Base-by-base conservation (phyloP, 257 asterid species). In the Lantana camara region DNA sequence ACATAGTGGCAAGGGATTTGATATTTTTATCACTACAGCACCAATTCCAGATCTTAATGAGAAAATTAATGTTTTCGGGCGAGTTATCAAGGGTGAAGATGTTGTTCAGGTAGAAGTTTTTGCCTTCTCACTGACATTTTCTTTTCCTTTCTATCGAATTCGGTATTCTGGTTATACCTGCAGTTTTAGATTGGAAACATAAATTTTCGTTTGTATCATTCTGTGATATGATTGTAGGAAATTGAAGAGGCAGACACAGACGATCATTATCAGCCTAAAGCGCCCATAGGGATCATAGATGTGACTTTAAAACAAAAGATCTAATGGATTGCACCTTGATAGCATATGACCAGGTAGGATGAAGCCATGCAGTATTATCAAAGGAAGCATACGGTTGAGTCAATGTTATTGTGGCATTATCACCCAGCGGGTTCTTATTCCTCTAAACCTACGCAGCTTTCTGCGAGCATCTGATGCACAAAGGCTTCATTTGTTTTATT, bases 221-320 rank as follows among this genome's bases (percentile, higher is more conserved):
- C 34, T 60, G 4, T 62, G 54, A 59, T 57, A 45, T 68, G 59
- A 11, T 72, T 71, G 57, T 79, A 90, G 99, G 99, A 93, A 82
- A 90, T 93, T 62, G 99, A 93, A 77, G 99, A 93, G 77, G 96
- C 69, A 14, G 97, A 93, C 77, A 93, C 99, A 0, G 99, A 93
- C 32, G 95, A 93, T 64, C 97, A 90, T 73, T 93, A 89, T 79
- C 86, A 74, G 67, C 99, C 99, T 54, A 93, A 90, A 83, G 66
- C 88, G 11, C 90, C 83, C 12, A 88, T 93, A 57, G 77, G 73
- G 68, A 93, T 93, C 67, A 78, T 50, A 9, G 86, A 84, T 40
- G 85, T 89, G 63, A 78, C 78, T 60, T 69, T 93, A 57, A 85
- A 90, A 67, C 86, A 85, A 60, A 82, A 73, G 32, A 51, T 69